Conservation (phyloP, 1,284 basidiomycete genomes). For the Macrocybe sp. region DNA sequence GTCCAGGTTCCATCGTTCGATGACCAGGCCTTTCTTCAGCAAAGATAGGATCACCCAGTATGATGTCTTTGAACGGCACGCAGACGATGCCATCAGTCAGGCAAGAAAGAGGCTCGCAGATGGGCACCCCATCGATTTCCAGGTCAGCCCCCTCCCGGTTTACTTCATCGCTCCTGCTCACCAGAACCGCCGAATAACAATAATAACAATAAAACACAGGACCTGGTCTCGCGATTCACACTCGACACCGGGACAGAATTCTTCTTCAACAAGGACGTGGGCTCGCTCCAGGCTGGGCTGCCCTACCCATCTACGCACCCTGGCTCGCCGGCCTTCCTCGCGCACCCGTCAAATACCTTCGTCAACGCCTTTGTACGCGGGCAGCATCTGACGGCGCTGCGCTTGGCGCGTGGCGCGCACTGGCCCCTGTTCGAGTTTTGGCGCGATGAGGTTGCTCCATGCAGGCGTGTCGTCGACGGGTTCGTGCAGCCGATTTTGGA, state of each 20-base stretch:
- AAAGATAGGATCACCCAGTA: conserved; percentile 48
- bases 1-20: conserved; percentile 41
- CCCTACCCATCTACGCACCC: conserved; percentile 28
- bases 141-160: conserved; percentile 24
- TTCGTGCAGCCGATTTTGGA: conserved; percentile 41
- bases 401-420: conserved; percentile 21
- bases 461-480: conserved; percentile 28
- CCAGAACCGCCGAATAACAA: too few species aligned
- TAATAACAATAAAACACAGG: conserved; percentile 17
- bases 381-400: conserved; percentile 26
- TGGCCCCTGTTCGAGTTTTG: conserved; percentile 42
- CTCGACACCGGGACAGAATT: conserved; percentile 40
- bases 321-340: conserved; percentile 10
- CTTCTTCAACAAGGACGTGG: conserved; percentile 29
- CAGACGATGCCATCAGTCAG: conserved; percentile 30
- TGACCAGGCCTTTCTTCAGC: conserved; percentile 51
- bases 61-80: conserved; percentile 43
- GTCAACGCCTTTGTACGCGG: conserved; percentile 33
- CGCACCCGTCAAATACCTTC: conserved; percentile 31
- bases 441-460: conserved; percentile 28
- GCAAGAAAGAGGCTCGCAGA: conserved; percentile 32
- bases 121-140: conserved; percentile 47
- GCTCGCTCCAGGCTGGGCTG: conserved; percentile 25
- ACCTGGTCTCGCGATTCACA: conserved; percentile 37
- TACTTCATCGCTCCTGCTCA: too few species aligned